Percentiles rank a stretch among this genome's conserved stretches.
Conservation (phyloP, 805 yeast genomes). For the Saturnispora besseyi region DNA sequence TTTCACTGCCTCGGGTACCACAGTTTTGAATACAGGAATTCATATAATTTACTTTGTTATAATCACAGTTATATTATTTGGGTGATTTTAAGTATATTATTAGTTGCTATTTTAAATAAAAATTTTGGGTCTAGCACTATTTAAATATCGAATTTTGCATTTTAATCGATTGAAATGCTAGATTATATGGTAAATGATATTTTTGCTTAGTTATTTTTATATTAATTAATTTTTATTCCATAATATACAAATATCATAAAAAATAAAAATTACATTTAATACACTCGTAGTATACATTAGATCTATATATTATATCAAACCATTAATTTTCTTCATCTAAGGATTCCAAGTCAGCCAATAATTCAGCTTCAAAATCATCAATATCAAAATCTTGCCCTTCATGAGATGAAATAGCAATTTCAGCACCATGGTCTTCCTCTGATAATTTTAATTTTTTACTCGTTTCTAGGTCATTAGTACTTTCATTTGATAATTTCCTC, state of each 20-base stretch:
- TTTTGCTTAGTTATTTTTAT: background rate
- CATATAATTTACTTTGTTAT: too few relatives aligned
- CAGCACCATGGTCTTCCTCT: background rate
- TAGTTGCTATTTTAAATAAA: too few relatives aligned
- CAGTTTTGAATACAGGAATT: too few relatives aligned
- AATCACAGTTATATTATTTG: too few relatives aligned
- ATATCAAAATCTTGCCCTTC: slow-evolving; percentile 25
- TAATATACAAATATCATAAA: background rate
- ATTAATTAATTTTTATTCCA: background rate
- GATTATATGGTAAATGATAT: background rate
- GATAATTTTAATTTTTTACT: slow-evolving; percentile 3
- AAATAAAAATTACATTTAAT: background rate
- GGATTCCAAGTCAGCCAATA: slow-evolving; percentile 16
- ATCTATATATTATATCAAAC: background rate
- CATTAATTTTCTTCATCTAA: slow-evolving; percentile 19
- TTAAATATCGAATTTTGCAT: too few relatives aligned
- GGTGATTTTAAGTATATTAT: too few relatives aligned
- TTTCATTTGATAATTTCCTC: background rate
- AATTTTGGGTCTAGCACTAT: too few relatives aligned
- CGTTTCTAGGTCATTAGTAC: background rate
- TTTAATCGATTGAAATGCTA: too few relatives aligned
- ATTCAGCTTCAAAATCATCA: slow-evolving; percentile 17
- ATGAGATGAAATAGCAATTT: background rate
- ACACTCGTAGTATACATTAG: background rate
- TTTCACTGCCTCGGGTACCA: too few relatives aligned